Percentiles rank a stretch among this genome's conserved stretches.
These are phyloP conservation scores for Cryphonectria nitschkei DNA, from an alignment of 2,329 filamentous ascomycete species.

Conservation along the genomic window DNA sequence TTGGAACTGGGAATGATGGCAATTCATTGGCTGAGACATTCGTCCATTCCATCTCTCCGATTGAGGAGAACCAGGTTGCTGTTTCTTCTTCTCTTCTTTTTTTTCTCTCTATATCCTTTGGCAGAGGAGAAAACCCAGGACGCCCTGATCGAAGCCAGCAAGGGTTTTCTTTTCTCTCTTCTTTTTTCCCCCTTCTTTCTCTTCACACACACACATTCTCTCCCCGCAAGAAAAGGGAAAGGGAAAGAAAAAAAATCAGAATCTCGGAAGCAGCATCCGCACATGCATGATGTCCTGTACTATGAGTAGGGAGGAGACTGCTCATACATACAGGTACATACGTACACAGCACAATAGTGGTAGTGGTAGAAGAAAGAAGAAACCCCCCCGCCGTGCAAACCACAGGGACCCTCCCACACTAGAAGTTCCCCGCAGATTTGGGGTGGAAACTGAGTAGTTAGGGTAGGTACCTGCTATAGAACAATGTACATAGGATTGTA, in stretches of 20 bases:
- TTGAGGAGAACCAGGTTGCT: not conserved
- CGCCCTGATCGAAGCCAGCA: not conserved
- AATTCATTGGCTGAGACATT: not conserved
- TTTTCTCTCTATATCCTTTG: not conserved
- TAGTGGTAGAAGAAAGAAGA: no score
- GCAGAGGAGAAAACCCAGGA: not conserved
- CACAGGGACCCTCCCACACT: not conserved
- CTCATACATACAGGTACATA: not conserved
- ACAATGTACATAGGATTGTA: not conserved
- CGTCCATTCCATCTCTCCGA: not conserved
- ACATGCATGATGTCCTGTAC: no score
- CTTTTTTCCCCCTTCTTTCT: no score
- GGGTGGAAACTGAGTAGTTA: not conserved
- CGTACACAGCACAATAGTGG: no score
- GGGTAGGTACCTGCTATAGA: not conserved
- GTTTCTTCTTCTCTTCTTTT: not conserved
- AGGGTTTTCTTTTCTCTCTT: not conserved
- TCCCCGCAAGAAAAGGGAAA: no score
- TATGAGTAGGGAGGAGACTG: not conserved
- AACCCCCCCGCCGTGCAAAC: not conserved
- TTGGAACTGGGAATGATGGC: no score
- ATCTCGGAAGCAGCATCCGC: not conserved
- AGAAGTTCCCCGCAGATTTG: conserved; percentile 1
- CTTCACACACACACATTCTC: no score
- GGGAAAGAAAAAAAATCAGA: not conserved